These are phyloP conservation scores for Colletotrichum gloeosporioides DNA, from an alignment of 2,329 filamentous ascomycete species.

Conservation along the genomic window DNA sequence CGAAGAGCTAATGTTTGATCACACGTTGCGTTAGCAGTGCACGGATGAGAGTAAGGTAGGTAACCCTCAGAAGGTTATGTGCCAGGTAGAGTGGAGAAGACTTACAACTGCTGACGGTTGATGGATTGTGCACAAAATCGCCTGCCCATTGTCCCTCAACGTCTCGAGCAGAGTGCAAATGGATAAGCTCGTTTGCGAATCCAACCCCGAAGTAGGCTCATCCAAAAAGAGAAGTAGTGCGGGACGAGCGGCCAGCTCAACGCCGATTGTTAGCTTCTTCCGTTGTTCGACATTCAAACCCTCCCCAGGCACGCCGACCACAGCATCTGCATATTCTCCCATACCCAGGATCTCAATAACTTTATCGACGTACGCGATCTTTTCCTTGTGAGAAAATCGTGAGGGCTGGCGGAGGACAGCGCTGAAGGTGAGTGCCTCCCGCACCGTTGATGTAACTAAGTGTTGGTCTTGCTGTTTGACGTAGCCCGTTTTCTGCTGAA, in stretches of 20 bases:
- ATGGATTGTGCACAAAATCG: conserved; percentile 58
- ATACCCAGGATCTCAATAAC: conserved; percentile 40
- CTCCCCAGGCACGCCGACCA: conserved; percentile 72
- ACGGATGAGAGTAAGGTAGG: too few species aligned
- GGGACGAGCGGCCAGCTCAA: conserved; percentile 78
- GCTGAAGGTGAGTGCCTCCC: conserved; percentile 71
- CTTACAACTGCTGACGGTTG: conserved; percentile 47
- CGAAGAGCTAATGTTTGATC: conserved; percentile 41
- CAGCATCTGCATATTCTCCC: conserved; percentile 71
- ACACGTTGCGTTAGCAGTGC: not conserved
- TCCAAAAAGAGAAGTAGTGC: conserved; percentile 77
- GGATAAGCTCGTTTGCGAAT: conserved; percentile 77
- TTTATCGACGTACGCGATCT: conserved; percentile 32
- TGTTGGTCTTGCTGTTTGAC: conserved; percentile 78
- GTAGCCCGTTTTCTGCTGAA: conserved; percentile 75
- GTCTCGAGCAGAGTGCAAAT: conserved; percentile 76
- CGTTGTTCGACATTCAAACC: conserved; percentile 47
- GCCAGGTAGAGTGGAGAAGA: not conserved
- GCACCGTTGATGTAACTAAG: conserved; percentile 69
- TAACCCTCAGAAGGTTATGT: accelerated
- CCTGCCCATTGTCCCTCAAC: conserved; percentile 54
- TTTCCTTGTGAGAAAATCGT: conserved; percentile 44
- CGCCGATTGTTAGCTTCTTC: conserved; percentile 73
- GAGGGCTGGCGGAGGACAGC: conserved; percentile 71
- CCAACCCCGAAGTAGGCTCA: conserved; percentile 78